Conservation (phyloP, 495 filamentous ascomycete genomes). For the Cairneyella variabilis region DNA sequence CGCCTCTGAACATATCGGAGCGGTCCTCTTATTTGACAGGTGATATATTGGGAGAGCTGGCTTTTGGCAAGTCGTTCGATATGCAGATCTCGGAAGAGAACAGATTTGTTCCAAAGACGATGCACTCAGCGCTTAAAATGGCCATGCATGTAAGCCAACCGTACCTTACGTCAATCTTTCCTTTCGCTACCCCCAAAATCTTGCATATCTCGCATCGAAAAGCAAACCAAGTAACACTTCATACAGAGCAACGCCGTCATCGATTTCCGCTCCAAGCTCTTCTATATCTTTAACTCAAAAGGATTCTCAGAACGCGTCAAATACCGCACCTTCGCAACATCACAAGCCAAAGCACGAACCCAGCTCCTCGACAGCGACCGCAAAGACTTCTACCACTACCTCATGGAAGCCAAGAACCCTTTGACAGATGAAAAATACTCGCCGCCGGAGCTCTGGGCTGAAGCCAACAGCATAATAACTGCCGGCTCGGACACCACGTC, state of each 20-base stretch:
- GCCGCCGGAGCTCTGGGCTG: constrained; percentile 13
- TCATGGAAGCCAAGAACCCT: constrained; percentile 54
- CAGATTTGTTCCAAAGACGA: not conserved
- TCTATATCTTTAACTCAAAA: too few species aligned
- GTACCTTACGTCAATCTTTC: not conserved
- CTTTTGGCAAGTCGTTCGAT: not conserved
- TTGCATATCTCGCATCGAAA: too few species aligned
- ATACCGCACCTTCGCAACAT: constrained; percentile 13
- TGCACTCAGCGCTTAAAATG: not conserved
- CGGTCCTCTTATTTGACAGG: not conserved
- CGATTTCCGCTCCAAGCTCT: too few species aligned
- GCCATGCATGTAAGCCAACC: not conserved
- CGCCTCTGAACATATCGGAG: not conserved
- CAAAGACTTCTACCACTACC: constrained; percentile 49
- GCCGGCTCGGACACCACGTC: constrained; percentile 56
- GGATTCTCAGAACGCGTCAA: too few species aligned
- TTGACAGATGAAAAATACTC: constrained; percentile 37
- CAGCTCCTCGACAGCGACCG: not conserved
- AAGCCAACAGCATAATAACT: constrained; percentile 23
- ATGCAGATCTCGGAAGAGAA: not conserved
- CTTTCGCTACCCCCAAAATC: too few species aligned
- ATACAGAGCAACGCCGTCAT: not conserved
- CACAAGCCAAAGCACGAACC: constrained; percentile 14
- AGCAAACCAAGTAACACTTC: too few species aligned
- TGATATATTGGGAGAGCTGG: not conserved